A percentile compares a stretch with the other conserved stretches of the same genome.
Evolutionary conservation across 768 basidiomycete species (phyloP).

Genomic region (Tremella fuciformis): DNA sequence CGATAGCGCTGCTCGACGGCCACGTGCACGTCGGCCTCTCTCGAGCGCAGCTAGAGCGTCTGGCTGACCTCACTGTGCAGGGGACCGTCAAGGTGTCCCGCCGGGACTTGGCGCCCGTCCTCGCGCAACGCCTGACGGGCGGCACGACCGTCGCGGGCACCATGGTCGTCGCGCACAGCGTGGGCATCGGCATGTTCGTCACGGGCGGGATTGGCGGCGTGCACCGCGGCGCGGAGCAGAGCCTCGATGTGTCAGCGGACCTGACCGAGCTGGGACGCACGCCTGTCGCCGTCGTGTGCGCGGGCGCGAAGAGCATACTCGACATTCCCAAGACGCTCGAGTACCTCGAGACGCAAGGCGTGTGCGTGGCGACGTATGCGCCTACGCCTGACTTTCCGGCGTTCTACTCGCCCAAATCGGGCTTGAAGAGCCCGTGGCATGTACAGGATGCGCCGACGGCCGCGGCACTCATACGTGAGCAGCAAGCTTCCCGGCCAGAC

Average conservation of each 20-base stretch:
- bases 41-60: slow-evolving; percentile 57
- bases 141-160: slow-evolving; percentile 61
- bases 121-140: slow-evolving; percentile 58
- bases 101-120: slow-evolving; percentile 36
- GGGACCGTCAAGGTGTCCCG: slow-evolving; percentile 48
- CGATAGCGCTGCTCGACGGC: slow-evolving; percentile 78
- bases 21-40: slow-evolving; percentile 81
- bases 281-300: slow-evolving; percentile 86
- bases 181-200: slow-evolving; percentile 73
- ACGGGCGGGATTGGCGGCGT: slow-evolving; percentile 93
- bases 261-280: slow-evolving; percentile 82
- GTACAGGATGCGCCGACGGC: slow-evolving; percentile 63
- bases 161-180: slow-evolving; percentile 58
- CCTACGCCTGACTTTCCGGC: slow-evolving; percentile 82
- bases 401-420: slow-evolving; percentile 82
- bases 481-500: not conserved
- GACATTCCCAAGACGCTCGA: slow-evolving; percentile 72
- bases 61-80: slow-evolving; percentile 13
- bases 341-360: slow-evolving; percentile 75
- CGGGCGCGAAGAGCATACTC: slow-evolving; percentile 90
- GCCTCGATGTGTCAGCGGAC: slow-evolving; percentile 94
- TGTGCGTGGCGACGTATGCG: slow-evolving; percentile 80
- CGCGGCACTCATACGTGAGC: slow-evolving; percentile 59
- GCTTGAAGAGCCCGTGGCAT: slow-evolving; percentile 82
- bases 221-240: slow-evolving; percentile 69